phyloP scores from a whole-genome alignment of 768 basidiomycete species.

The Kwoniella heveanensis region DNA sequence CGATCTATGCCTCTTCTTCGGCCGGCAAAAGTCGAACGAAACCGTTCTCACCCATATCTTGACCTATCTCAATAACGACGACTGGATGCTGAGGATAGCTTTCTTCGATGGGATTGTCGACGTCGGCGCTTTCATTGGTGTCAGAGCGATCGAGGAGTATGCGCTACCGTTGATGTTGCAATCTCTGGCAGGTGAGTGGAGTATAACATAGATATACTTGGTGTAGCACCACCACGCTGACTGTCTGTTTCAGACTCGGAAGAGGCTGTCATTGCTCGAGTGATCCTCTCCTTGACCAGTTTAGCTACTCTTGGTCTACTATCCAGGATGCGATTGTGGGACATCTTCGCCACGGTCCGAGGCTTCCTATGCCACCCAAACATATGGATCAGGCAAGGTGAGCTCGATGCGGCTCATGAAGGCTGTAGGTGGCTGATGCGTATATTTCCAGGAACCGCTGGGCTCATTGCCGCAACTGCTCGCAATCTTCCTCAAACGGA shows the following conservation, averaged over 20 bases:
- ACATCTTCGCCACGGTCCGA: constrained; percentile 81
- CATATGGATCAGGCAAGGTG: constrained; percentile 89
- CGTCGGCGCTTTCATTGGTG: constrained; percentile 90
- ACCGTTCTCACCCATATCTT: constrained; percentile 87
- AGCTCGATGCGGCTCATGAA: background rate
- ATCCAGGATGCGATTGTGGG: constrained; percentile 82
- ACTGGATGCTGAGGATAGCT: constrained; percentile 85
- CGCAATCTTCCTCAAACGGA: constrained; percentile 81
- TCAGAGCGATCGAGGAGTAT: constrained; percentile 88
- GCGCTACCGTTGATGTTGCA: constrained; percentile 96
- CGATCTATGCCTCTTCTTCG: constrained; percentile 87
- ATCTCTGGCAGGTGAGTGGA: constrained; percentile 76
- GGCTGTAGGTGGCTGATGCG: background rate
- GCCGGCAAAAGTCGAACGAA: constrained; percentile 89
- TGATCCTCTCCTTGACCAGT: constrained; percentile 81
- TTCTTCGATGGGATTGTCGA: constrained; percentile 97
- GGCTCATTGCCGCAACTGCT: constrained; percentile 84
- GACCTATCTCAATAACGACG: constrained; percentile 75
- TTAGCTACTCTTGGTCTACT: constrained; percentile 87
- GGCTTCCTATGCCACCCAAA: constrained; percentile 93
- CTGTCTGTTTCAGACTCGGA: constrained; percentile 71
- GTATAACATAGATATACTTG: too few species aligned
- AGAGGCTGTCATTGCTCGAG: constrained; percentile 88
- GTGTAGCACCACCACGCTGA: background rate
- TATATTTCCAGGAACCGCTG: constrained; percentile 67